phyloP scores from a whole-genome alignment of 2,329 filamentous ascomycete genomes.

The Orbilia brochopaga region DNA sequence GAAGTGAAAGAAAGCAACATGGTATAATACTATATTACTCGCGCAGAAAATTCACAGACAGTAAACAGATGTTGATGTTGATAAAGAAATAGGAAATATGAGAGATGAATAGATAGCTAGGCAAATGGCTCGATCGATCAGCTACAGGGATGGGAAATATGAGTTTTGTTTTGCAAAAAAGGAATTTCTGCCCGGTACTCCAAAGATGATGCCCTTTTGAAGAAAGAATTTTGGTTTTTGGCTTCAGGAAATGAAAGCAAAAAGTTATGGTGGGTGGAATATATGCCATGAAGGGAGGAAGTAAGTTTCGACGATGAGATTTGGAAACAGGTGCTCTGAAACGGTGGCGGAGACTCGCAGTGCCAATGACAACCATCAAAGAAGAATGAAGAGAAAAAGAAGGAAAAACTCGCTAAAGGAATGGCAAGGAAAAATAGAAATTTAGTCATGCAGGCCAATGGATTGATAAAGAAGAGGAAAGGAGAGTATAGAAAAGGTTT shows the following conservation, averaged over 20 bases:
- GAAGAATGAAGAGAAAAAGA: conserved; percentile 22
- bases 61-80: conserved; percentile 15
- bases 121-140: conserved; percentile 11
- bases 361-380: conserved; percentile 16
- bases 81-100: no score
- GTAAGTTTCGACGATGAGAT: background rate
- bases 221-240: conserved; percentile 24
- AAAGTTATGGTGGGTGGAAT: conserved; percentile 19
- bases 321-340: conserved; percentile 31
- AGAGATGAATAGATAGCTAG: conserved; percentile 8
- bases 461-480: conserved; percentile 28
- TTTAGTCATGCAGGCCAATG: conserved; percentile 15
- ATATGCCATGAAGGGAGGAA: conserved; percentile 51
- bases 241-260: conserved; percentile 15
- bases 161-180: conserved; percentile 12
- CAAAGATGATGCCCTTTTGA: conserved; percentile 49
- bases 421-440: conserved; percentile 33
- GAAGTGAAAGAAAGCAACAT: conserved; percentile 50
- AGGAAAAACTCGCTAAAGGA: conserved; percentile 48
- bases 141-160: conserved; percentile 23
- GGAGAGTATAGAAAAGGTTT: conserved; percentile 7
- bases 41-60: conserved; percentile 28
- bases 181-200: conserved; percentile 50
- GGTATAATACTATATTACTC: conserved; percentile 52
- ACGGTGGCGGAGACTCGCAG: conserved; percentile 29